Conservation (phyloP, 345 rosid species). For the Physaria fendleri region DNA sequence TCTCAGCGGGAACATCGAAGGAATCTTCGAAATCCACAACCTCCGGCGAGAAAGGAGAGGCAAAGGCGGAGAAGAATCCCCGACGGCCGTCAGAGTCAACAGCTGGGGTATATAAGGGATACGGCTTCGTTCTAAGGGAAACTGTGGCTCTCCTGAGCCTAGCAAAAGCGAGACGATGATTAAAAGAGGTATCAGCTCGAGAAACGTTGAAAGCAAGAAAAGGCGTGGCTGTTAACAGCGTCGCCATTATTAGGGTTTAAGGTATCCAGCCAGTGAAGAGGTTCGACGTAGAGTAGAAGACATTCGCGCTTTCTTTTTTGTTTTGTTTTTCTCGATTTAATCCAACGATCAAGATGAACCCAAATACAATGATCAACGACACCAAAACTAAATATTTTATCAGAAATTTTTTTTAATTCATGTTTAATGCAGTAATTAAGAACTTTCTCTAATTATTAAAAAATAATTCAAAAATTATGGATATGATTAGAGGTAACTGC, state of each 20-base stretch:
- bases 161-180: conserved; percentile 32
- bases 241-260: conserved; percentile 43
- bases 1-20: conserved; percentile 41
- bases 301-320: background rate
- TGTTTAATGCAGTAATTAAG: no score
- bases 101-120: conserved; percentile 14
- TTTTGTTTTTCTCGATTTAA: background rate
- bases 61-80: conserved; percentile 34
- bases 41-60: conserved; percentile 43
- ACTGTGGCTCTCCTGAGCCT: conserved; percentile 24
- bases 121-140: conserved; percentile 27
- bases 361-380: no score
- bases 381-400: no score
- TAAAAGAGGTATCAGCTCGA: conserved; percentile 1
- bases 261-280: background rate
- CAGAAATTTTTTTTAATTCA: no score
- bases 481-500: no score
- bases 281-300: background rate
- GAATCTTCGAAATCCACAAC: conserved; percentile 46
- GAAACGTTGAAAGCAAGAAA: conserved; percentile 41
- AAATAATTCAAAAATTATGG: no score
- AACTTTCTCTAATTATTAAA: no score
- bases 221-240: conserved; percentile 46
- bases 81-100: conserved; percentile 28
- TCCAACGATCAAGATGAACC: no score